These are phyloP conservation scores for Exserohilum turcica DNA, from an alignment of 2,329 filamentous ascomycete species.

Conservation along the genomic window DNA sequence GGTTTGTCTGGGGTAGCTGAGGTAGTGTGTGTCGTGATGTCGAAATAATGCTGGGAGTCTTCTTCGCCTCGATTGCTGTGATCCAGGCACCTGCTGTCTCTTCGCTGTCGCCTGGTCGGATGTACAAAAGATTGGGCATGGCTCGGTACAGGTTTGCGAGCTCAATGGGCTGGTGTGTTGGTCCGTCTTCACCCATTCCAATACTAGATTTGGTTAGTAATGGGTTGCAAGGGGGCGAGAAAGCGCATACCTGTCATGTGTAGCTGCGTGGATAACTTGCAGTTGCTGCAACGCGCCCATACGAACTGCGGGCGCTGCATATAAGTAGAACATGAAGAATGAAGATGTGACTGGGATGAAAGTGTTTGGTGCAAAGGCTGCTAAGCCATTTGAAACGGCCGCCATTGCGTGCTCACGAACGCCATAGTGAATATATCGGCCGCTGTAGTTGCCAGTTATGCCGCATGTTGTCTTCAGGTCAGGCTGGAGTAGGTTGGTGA, in stretches of 20 bases:
- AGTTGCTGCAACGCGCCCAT: constrained; percentile 64
- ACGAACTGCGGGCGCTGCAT: constrained; percentile 63
- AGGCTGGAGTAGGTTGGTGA: constrained; percentile 26
- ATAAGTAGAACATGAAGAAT: constrained; percentile 69
- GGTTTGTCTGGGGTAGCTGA: constrained; percentile 43
- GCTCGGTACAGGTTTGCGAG: constrained; percentile 63
- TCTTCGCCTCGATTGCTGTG: constrained; percentile 50
- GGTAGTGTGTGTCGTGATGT: constrained; percentile 53
- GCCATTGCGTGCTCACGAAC: constrained; percentile 47
- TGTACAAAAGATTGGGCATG: constrained; percentile 67
- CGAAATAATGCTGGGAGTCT: constrained; percentile 56
- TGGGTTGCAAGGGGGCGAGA: neutral
- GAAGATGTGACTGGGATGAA: constrained; percentile 61
- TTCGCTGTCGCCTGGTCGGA: constrained; percentile 64
- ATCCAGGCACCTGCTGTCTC: constrained; percentile 62
- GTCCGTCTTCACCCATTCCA: constrained; percentile 63
- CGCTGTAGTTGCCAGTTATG: constrained; percentile 59
- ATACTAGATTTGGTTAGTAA: constrained; percentile 29
- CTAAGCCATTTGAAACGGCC: constrained; percentile 59
- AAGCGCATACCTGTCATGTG: constrained; percentile 54
- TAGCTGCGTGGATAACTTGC: constrained; percentile 64
- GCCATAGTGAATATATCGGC: constrained; percentile 57
- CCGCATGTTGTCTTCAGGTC: constrained; percentile 48
- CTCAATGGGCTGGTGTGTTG: constrained; percentile 66
- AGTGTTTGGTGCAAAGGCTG: constrained; percentile 53